phyloP scores from a whole-genome alignment of 1,284 basidiomycete genomes.

The Clitocybe nebularis region DNA sequence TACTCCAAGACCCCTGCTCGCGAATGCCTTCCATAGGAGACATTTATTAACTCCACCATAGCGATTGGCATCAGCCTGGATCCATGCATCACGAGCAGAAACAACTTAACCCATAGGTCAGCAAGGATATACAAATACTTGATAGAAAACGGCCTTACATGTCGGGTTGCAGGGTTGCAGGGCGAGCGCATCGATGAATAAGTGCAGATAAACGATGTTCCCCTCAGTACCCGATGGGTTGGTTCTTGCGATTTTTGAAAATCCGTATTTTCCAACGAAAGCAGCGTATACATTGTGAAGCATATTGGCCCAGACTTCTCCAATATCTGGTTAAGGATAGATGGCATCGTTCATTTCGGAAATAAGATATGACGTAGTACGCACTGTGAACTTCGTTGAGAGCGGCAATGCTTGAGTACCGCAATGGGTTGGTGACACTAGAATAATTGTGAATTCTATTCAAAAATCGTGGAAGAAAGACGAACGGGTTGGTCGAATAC shows the following conservation, averaged over 20 bases:
- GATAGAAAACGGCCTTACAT: conserved; percentile 14
- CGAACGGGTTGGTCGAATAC: conserved; percentile 25
- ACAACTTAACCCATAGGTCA: conserved; percentile 12
- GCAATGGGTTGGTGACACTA: conserved; percentile 28
- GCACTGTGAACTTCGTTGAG: conserved; percentile 31
- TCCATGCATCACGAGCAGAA: conserved; percentile 38
- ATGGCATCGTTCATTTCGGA: not conserved
- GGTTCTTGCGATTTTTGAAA: conserved; percentile 21
- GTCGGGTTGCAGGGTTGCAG: conserved; percentile 32
- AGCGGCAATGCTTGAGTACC: conserved; percentile 28
- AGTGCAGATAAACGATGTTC: conserved; percentile 29
- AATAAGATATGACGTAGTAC: not conserved
- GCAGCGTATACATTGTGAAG: conserved; percentile 40
- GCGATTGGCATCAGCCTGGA: conserved; percentile 43
- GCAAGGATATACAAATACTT: not conserved
- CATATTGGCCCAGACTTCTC: conserved; percentile 45
- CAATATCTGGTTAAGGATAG: conserved; percentile 12
- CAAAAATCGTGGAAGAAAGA: conserved; percentile 7
- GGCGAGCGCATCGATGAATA: conserved; percentile 28
- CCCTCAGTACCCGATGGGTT: conserved; percentile 25
- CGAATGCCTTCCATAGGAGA: conserved; percentile 40
- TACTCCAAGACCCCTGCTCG: conserved; percentile 39
- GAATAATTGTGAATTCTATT: not conserved
- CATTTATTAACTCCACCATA: conserved; percentile 39
- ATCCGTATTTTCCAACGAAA: conserved; percentile 30